Evolutionary conservation across 148 eudicot species (phyloP), one percentile per base, ranked within the genome.

Genomic region (Pharnaceum exiguum): DNA sequence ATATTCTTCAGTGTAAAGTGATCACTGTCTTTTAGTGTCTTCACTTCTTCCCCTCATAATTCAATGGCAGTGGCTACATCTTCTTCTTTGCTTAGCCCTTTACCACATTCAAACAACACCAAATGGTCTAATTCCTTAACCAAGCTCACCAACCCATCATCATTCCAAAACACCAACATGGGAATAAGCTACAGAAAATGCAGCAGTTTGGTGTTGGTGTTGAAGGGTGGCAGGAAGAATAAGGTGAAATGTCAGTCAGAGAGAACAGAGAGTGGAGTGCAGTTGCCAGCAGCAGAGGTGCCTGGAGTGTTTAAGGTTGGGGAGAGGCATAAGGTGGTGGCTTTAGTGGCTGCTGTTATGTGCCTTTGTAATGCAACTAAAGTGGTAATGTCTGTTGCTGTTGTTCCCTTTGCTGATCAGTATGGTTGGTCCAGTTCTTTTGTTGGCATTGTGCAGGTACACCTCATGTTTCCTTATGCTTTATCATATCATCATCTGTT

Each of bases 401-500:
- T 93, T 25, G 86, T 93, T 58, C 99, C 99, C 0, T 66, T 86
- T 25, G 90, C 99, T n/a, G 81, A 72, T 46, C 51, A 79, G 8
- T 67, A 81, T 67, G 83, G 77, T 4, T 93, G 99, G 99, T 70
- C 65, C 21, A 79, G 76, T 33, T 81, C 99, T 62, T 88, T 88
- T 49, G 49, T 84, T 56, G 99, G 99, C 63, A 82, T 93, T 73
- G 86, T 93, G 12, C 99, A 93, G 96, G 99, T 87, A 55, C 38
- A 7, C 38, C 7, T 35, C 12, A 35, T 6, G 7, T 35, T 35
- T 35, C 12, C 7, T 12, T 12, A 7, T 35, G 7, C 7, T 6
- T 9, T 21, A 12, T 39, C 10, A 13, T 35, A 2, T 32, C 30
- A 15, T 16, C 28, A 3, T 21, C 5, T 24, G n/a, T n/a, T 10